These are phyloP conservation scores for Bipolaris gigantea DNA, from an alignment of 2,329 filamentous ascomycete genomes.

Conservation along the genomic window DNA sequence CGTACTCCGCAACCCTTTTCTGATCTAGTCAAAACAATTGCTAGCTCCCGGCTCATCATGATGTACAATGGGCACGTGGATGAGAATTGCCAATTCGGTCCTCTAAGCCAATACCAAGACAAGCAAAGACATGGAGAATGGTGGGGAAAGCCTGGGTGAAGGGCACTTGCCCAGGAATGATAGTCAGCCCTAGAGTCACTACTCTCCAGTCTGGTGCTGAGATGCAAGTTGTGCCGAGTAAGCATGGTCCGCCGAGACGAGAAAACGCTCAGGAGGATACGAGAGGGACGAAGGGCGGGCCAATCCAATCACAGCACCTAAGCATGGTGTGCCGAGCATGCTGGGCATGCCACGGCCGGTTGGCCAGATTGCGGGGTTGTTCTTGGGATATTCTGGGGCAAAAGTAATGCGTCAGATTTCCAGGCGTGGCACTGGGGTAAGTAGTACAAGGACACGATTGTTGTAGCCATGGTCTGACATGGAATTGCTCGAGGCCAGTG, in stretches of 20 bases:
- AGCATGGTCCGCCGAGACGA: neutral
- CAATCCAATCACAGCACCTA: conserved; percentile 4
- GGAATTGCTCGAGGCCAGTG: neutral
- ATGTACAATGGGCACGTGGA: neutral
- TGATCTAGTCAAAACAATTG: neutral
- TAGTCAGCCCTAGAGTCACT: neutral
- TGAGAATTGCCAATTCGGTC: neutral
- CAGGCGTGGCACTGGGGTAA: neutral
- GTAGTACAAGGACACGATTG: neutral
- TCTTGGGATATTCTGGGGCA: conserved; percentile 8
- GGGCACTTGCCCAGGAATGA: neutral
- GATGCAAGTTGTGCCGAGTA: conserved; percentile 4
- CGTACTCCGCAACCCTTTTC: neutral
- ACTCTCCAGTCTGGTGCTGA: neutral
- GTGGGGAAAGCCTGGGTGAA: neutral
- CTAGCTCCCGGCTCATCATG: neutral
- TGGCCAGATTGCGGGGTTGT: conserved; percentile 22
- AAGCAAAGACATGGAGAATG: neutral
- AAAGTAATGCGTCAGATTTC: neutral
- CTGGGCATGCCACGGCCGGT: conserved; percentile 4
- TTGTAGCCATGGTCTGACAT: neutral
- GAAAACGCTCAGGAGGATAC: neutral
- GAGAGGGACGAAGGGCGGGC: neutral
- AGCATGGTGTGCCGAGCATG: conserved; percentile 2
- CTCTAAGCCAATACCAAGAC: conserved; percentile 1